These are phyloP conservation scores for Myxozyma udenii DNA, from an alignment of 805 yeast species.

Conservation along the genomic window DNA sequence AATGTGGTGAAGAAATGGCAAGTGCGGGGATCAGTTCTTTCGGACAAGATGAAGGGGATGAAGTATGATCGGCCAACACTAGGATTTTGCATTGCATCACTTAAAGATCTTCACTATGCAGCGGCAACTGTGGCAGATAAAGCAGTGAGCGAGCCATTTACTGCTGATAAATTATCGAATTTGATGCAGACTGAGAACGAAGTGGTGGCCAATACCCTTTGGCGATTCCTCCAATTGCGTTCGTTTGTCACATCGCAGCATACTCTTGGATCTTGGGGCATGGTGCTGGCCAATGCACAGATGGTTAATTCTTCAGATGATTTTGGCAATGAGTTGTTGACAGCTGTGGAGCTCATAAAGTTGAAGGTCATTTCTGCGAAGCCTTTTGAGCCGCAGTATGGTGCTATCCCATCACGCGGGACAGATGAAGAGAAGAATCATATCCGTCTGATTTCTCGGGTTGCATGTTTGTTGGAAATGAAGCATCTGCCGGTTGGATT, in stretches of 20 bases:
- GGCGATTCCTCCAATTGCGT: constrained; percentile 25
- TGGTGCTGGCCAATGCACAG: constrained; percentile 54
- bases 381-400: constrained; percentile 40
- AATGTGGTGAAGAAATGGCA: constrained; percentile 40
- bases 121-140: constrained; percentile 29
- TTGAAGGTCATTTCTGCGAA: constrained; percentile 32
- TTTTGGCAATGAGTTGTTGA: constrained; percentile 33
- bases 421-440: constrained; percentile 37
- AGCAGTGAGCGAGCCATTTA: constrained; percentile 7
- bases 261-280: constrained; percentile 38
- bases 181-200: constrained; percentile 13
- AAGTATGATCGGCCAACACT: constrained; percentile 34
- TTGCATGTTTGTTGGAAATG: constrained; percentile 47
- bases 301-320: constrained; percentile 42
- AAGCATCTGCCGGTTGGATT: constrained; percentile 54
- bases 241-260: constrained; percentile 23
- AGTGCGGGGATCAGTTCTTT: constrained; percentile 32
- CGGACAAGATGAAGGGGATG: constrained; percentile 32
- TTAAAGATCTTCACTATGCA: constrained; percentile 39
- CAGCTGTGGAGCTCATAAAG: constrained; percentile 33
- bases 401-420: constrained; percentile 37
- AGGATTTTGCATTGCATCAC: constrained; percentile 35
- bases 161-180: constrained; percentile 3
- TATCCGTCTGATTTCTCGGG: constrained; percentile 48
- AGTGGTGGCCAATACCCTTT: constrained; percentile 12